Evolutionary conservation across 768 basidiomycete species (phyloP), one percentile per base, ranked within the genome.

Genomic region (Pholiota conissans): DNA sequence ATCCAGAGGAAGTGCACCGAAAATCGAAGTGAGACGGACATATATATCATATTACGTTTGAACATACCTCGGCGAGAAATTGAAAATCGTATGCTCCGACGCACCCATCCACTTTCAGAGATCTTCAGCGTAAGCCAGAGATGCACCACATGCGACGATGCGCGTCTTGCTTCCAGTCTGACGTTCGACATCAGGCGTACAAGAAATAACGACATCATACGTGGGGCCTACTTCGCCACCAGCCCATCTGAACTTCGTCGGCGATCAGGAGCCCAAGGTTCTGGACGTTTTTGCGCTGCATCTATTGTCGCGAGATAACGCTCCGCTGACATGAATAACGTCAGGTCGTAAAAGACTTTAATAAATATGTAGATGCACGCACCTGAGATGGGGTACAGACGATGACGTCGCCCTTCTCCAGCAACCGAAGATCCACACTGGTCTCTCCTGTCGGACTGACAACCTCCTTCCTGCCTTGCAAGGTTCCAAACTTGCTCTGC

Each of bases 81-180:
- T 99, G 86, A 98, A 99, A 63, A 97, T 91, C 2, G 91, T 91
- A 68, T 97, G 95, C 3, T 90, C 87, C 0, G 90, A 89, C 0
- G 90, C 94, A 30, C 95, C 96, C 73, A 99, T 93, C 97, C 97
- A 99, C 67, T 98, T 95, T 24, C 95, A 95, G 0, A 99, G 79
- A 69, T 98, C 97, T 16, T 93, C 83, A 1, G 96, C 96, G 66
- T 98, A 97, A n/a, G 97, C 93, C 14, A 99, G 80, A 1, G 96
- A 97, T 1, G 97, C 95, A 59, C 93, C 90, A 64, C 93, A 95
- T 0, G 94, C 95, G 39, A 99, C 93, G 56, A 98, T 90, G 30
- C 97, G 86, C 0, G 95, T 98, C 74, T 93, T 92, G 65, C 86
- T 80, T 62, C 94, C 93, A 0, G 93, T 95, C 71, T 98, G 94